Conservation (phyloP, 164 flowering plant genomes). For the Pachysandra terminalis region DNA sequence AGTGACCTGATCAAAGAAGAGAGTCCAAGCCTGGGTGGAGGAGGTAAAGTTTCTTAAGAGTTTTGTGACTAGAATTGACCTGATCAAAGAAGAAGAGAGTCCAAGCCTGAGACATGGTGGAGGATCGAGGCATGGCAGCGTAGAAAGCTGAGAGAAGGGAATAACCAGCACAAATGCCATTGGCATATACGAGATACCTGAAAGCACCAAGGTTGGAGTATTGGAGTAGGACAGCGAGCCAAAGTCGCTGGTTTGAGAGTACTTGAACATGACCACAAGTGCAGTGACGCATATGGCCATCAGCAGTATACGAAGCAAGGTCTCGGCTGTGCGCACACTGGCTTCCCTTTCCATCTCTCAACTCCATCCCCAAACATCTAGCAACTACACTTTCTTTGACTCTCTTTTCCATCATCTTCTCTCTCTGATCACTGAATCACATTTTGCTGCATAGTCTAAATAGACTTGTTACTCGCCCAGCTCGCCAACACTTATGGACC, state of each 20-base stretch:
- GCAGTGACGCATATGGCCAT: slow-evolving; percentile 63
- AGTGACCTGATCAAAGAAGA: slow-evolving; percentile 79
- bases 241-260: slow-evolving; percentile 53
- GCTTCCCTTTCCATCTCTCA: neutral
- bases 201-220: slow-evolving; percentile 74
- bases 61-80: too few relatives aligned
- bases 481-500: too few relatives aligned
- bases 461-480: too few relatives aligned
- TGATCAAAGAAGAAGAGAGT: too few relatives aligned
- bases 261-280: slow-evolving; percentile 83
- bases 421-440: too few relatives aligned
- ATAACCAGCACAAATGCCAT: too few relatives aligned
- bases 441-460: too few relatives aligned
- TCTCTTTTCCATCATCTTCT: neutral
- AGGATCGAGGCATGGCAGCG: too few relatives aligned
- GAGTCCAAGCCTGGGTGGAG: slow-evolving; percentile 47
- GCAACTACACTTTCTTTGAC: neutral
- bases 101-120: slow-evolving; percentile 48
- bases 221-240: slow-evolving; percentile 69
- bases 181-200: slow-evolving; percentile 81
- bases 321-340: slow-evolving; percentile 50
- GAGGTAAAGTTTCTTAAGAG: too few relatives aligned
- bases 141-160: too few relatives aligned
- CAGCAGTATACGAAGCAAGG: slow-evolving; percentile 58
- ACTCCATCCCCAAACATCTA: neutral